Evolutionary conservation across 805 yeast species (phyloP).

Genomic region (Saturnispora saitoi): DNA sequence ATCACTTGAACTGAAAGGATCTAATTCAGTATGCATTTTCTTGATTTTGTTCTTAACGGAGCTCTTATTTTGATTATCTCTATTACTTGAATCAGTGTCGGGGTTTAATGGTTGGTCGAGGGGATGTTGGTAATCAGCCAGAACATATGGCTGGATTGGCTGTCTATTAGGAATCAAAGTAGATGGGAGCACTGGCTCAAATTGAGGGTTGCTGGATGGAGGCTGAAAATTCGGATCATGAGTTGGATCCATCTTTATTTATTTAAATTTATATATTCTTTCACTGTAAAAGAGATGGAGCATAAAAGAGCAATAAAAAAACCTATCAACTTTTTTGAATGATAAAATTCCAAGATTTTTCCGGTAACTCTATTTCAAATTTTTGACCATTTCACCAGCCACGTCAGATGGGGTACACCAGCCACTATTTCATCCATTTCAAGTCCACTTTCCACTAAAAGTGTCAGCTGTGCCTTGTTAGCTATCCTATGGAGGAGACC

Average conservation of each 20-base stretch:
- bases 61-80: constrained; percentile 8
- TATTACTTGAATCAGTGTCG: constrained; percentile 9
- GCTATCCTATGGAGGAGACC: constrained; percentile 8
- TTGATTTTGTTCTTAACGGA: constrained; percentile 25
- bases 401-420: not conserved
- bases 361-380: not conserved
- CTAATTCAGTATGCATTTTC: constrained; percentile 48
- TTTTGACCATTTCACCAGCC: constrained; percentile 7
- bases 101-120: constrained; percentile 64
- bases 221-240: constrained; percentile 86
- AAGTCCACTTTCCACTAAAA: constrained; percentile 7
- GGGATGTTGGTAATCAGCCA: constrained; percentile 64
- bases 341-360: not conserved
- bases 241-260: constrained; percentile 72
- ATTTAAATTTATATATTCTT: not conserved
- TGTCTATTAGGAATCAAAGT: constrained; percentile 61
- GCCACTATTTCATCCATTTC: constrained; percentile 10
- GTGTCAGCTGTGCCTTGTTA: constrained; percentile 3
- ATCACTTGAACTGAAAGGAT: constrained; percentile 46
- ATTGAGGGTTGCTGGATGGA: constrained; percentile 57
- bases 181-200: constrained; percentile 59
- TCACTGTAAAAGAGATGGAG: not conserved
- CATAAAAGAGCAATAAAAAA: not conserved
- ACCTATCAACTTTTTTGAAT: not conserved
- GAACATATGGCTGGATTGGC: constrained; percentile 71